Percentiles rank a stretch among this genome's conserved stretches.
phyloP scores from a whole-genome alignment of 2,329 filamentous ascomycete genomes.

The Mycocentrospora acerina region DNA sequence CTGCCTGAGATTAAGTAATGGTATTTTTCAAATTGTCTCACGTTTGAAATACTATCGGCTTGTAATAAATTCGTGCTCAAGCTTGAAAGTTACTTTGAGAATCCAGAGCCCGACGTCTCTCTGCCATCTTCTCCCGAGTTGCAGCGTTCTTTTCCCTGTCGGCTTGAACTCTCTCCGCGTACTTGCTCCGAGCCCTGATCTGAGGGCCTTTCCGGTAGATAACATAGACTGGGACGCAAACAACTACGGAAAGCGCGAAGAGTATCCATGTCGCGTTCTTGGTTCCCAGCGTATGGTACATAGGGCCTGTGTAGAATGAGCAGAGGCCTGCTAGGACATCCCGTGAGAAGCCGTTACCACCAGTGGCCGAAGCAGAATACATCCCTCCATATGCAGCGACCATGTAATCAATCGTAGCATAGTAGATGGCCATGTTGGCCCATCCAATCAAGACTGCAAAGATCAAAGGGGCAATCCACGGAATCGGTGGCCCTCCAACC shows the following conservation, averaged over 20 bases:
- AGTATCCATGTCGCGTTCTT: slow-evolving; percentile 45
- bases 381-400: slow-evolving; percentile 67
- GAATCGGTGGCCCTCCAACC: slow-evolving; percentile 60
- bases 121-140: no score
- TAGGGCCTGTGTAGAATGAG: slow-evolving; percentile 54
- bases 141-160: slow-evolving; percentile 21
- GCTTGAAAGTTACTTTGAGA: no score
- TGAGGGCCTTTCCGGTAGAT: slow-evolving; percentile 59
- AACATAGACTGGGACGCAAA: slow-evolving; percentile 56
- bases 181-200: slow-evolving; percentile 47
- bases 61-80: no score
- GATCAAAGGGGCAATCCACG: slow-evolving; percentile 58
- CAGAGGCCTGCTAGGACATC: slow-evolving; percentile 74
- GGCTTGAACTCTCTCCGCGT: slow-evolving; percentile 22
- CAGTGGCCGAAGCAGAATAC: slow-evolving; percentile 73
- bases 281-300: slow-evolving; percentile 32
- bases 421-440: slow-evolving; percentile 70
- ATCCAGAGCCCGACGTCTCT: no score
- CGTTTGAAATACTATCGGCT: no score
- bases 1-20: no score
- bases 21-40: no score
- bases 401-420: slow-evolving; percentile 79
- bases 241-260: slow-evolving; percentile 50
- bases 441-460: slow-evolving; percentile 61
- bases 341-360: slow-evolving; percentile 73